Percentiles rank a stretch among this genome's conserved stretches.
Conservation (phyloP, 2,329 filamentous ascomycete species). For the Acrodontium crateriforme region DNA sequence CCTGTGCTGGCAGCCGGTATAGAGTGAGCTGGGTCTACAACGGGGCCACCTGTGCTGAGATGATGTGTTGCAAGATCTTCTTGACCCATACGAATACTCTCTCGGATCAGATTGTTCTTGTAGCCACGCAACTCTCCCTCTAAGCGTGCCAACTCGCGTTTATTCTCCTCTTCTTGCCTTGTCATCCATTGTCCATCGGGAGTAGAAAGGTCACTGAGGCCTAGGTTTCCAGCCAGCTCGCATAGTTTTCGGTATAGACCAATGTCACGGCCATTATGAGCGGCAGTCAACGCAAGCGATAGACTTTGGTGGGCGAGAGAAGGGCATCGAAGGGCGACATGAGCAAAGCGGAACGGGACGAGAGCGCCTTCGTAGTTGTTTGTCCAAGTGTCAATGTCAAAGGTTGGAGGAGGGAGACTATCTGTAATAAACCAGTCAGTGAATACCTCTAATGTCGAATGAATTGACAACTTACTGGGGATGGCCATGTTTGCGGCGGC, state of each 20-base stretch:
- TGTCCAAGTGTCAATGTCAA: constrained; percentile 84
- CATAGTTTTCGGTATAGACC: constrained; percentile 56
- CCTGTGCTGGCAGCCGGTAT: constrained; percentile 32
- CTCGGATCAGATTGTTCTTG: constrained; percentile 93
- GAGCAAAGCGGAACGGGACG: constrained; percentile 62
- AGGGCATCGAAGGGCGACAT: constrained; percentile 68
- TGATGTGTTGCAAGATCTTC: constrained; percentile 81
- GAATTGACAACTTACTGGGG: too few species aligned
- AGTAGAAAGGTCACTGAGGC: constrained; percentile 50
- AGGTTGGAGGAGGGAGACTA: constrained; percentile 55
- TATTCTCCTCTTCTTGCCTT: constrained; percentile 50
- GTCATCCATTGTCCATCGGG: constrained; percentile 66
- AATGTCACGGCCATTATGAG: constrained; percentile 63
- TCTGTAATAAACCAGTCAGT: too few species aligned
- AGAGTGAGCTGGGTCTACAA: constrained; percentile 13
- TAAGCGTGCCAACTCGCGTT: constrained; percentile 57
- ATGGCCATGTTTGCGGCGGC: too few species aligned
- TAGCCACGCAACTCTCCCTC: constrained; percentile 80
- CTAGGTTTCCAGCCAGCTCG: constrained; percentile 52
- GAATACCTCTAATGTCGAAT: too few species aligned
- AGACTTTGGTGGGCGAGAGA: constrained; percentile 68
- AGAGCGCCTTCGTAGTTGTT: constrained; percentile 76
- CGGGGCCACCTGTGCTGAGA: constrained; percentile 52
- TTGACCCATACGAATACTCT: constrained; percentile 86
- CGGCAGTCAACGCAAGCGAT: constrained; percentile 60